Conservation (phyloP, 768 basidiomycete species). For the Lactifluus echinatus region DNA sequence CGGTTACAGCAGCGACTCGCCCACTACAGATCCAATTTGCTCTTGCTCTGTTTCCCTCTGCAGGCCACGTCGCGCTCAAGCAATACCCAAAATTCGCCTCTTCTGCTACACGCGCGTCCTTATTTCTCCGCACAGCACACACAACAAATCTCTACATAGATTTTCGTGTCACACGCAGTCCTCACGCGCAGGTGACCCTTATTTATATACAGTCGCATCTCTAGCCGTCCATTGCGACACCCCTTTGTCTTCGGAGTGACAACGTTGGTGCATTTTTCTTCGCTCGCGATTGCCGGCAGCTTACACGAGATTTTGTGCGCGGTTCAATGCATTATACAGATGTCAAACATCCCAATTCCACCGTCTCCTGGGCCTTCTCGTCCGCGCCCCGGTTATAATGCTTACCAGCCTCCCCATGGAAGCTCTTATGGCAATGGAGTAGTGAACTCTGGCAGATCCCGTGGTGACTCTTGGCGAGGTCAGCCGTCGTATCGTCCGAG, state of each 20-base stretch:
- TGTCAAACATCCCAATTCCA: conserved; percentile 31
- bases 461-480: conserved; percentile 29
- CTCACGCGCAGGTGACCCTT: background rate
- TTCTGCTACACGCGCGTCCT: background rate
- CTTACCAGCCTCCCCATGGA: conserved; percentile 38
- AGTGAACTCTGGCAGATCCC: conserved; percentile 33
- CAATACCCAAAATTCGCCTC: background rate
- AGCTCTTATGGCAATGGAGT: conserved; percentile 33
- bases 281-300: background rate
- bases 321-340: conserved; percentile 12
- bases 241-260: background rate
- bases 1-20: background rate
- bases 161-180: background rate
- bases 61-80: conserved; percentile 1
- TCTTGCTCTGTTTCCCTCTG: background rate
- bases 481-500: conserved; percentile 39
- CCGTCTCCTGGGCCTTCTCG: conserved; percentile 43
- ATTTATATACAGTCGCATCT: background rate
- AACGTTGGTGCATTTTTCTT: background rate
- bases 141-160: background rate
- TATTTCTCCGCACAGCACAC: no score
- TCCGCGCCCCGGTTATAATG: conserved; percentile 39
- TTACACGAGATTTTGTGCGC: conserved; percentile 9
- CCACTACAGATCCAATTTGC: background rate
- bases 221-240: background rate